These are phyloP conservation scores for Xylaria sp. DNA, from an alignment of 2,329 filamentous ascomycete genomes.

Conservation along the genomic window DNA sequence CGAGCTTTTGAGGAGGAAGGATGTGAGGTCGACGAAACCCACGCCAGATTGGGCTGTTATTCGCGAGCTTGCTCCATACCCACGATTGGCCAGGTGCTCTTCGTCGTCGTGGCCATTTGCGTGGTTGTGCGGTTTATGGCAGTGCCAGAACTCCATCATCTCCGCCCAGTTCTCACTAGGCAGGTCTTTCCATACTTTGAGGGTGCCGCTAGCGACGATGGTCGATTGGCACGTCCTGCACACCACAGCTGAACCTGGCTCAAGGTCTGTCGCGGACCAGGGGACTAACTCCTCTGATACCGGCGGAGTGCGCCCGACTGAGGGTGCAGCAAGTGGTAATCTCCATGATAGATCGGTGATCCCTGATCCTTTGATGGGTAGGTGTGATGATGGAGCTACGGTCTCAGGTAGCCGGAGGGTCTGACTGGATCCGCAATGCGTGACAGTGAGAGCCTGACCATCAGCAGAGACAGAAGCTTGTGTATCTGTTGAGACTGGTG, in stretches of 20 bases:
- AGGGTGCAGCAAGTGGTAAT: slow-evolving; percentile 54
- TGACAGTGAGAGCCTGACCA: slow-evolving; percentile 59
- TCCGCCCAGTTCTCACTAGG: slow-evolving; percentile 98
- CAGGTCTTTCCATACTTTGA: slow-evolving; percentile 84
- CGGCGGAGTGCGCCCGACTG: slow-evolving; percentile 7
- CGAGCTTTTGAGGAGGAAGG: slow-evolving; percentile 74
- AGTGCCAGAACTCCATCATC: slow-evolving; percentile 99
- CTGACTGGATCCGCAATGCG: slow-evolving; percentile 56
- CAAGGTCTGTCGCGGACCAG: slow-evolving; percentile 67
- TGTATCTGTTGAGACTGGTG: slow-evolving; percentile 57
- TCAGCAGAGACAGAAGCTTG: slow-evolving; percentile 57
- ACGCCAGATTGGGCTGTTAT: slow-evolving; percentile 73
- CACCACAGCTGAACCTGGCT: slow-evolving; percentile 52
- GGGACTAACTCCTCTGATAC: slow-evolving; percentile 56
- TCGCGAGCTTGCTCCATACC: slow-evolving; percentile 84
- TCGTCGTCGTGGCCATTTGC: slow-evolving; percentile 49
- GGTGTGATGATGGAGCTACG: slow-evolving; percentile 49
- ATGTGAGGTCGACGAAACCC: slow-evolving; percentile 84
- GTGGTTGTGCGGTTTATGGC: slow-evolving; percentile 81
- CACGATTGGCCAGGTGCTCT: slow-evolving; percentile 69
- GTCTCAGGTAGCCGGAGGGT: slow-evolving; percentile 57
- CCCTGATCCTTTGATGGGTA: slow-evolving; percentile 54
- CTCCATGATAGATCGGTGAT: slow-evolving; percentile 63
- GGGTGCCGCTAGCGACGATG: slow-evolving; percentile 54
- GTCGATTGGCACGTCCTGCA: slow-evolving; percentile 55